Conservation (phyloP, 768 basidiomycete genomes). For the Lactarius psammicola region DNA sequence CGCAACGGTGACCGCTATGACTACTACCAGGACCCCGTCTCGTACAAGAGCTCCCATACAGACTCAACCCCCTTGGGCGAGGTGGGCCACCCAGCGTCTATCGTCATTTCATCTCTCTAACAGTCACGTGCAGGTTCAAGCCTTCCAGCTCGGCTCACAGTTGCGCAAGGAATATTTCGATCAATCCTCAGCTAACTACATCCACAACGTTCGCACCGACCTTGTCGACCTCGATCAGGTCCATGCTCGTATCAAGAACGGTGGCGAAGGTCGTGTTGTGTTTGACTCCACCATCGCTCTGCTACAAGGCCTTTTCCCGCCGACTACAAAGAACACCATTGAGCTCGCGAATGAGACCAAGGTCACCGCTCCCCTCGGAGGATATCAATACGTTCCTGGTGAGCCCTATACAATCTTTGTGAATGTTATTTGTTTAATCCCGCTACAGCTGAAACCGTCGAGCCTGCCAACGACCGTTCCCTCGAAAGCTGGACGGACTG, state of each 20-base stretch:
- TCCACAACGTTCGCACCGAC: slow-evolving; percentile 61
- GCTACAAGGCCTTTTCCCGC: slow-evolving; percentile 84
- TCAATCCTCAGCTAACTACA: slow-evolving; percentile 64
- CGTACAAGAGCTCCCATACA: slow-evolving; percentile 59
- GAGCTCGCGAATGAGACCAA: slow-evolving; percentile 74
- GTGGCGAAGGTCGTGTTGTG: slow-evolving; percentile 81
- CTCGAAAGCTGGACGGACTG: slow-evolving; percentile 78
- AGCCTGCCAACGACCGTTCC: slow-evolving; percentile 77
- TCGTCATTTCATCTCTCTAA: background rate
- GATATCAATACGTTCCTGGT: slow-evolving; percentile 88
- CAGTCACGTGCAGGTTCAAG: slow-evolving; percentile 51
- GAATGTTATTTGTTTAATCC: slow-evolving; percentile 5
- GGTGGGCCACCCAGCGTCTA: slow-evolving; percentile 41
- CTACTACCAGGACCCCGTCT: slow-evolving; percentile 69
- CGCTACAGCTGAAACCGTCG: slow-evolving; percentile 72
- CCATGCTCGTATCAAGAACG: slow-evolving; percentile 76
- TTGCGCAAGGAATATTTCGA: slow-evolving; percentile 68
- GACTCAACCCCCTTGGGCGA: slow-evolving; percentile 76
- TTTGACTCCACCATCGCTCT: slow-evolving; percentile 84
- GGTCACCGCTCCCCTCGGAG: slow-evolving; percentile 69
- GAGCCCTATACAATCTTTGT: slow-evolving; percentile 21
- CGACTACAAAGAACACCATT: slow-evolving; percentile 68
- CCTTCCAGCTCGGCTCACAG: slow-evolving; percentile 58
- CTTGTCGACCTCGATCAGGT: slow-evolving; percentile 73
- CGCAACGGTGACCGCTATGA: slow-evolving; percentile 75